Percentiles rank a stretch among this genome's conserved stretches.
These are phyloP conservation scores for Candida taoyuanica DNA, from an alignment of 805 yeast species.

Conservation along the genomic window DNA sequence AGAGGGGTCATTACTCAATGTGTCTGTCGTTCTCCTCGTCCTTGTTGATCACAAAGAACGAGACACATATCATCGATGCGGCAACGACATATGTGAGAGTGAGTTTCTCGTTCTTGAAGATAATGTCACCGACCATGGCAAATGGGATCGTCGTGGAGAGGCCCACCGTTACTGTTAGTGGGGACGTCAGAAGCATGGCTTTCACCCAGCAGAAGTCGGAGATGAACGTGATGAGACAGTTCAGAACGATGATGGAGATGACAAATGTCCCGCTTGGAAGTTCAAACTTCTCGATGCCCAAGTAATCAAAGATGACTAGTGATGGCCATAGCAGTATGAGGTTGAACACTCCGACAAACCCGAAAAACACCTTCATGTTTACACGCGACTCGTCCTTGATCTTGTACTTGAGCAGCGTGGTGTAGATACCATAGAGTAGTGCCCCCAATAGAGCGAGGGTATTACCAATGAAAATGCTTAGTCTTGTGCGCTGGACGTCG, in stretches of 20 bases:
- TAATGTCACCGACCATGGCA: conserved; percentile 86
- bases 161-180: conserved; percentile 94
- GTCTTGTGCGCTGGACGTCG: conserved; percentile 21
- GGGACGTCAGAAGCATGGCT: conserved; percentile 89
- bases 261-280: conserved; percentile 56
- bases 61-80: conserved; percentile 71
- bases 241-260: conserved; percentile 49
- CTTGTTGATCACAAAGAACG: conserved; percentile 79
- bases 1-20: conserved; percentile 10
- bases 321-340: conserved; percentile 78
- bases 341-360: conserved; percentile 89
- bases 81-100: conserved; percentile 68
- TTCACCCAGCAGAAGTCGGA: conserved; percentile 96
- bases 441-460: conserved; percentile 80
- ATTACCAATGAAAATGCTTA: conserved; percentile 59
- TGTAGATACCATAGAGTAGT: conserved; percentile 84
- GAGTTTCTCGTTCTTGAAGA: conserved; percentile 61
- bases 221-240: conserved; percentile 74
- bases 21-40: conserved; percentile 62
- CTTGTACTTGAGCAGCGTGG: conserved; percentile 72
- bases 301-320: conserved; percentile 55
- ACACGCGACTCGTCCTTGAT: conserved; percentile 71
- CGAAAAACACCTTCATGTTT: conserved; percentile 86
- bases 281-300: conserved; percentile 66
- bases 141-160: conserved; percentile 89